Percentiles rank a stretch among this genome's conserved stretches.
Conservation (phyloP, 352 stramenopile genomes). For the Saprolegnia parasitica region DNA sequence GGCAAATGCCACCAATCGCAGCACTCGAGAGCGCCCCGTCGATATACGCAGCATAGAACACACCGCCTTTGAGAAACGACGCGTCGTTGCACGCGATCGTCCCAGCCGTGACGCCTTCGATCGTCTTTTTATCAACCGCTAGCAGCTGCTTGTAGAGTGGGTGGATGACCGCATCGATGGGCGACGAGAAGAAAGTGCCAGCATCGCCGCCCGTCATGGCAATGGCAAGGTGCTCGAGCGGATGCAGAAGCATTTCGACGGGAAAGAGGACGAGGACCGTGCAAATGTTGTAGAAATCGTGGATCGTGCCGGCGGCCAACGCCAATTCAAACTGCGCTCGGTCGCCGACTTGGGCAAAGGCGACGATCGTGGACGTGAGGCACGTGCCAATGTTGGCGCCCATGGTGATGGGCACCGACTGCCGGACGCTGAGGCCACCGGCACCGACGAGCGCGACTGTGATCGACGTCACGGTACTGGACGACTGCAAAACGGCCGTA, state of each 20-base stretch:
- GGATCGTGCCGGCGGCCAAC: conserved; percentile 48
- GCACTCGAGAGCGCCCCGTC: neutral
- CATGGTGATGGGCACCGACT: conserved; percentile 89
- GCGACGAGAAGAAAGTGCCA: conserved; percentile 39
- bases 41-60: neutral
- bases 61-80: neutral
- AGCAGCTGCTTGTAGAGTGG: conserved; percentile 38
- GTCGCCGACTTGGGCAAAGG: conserved; percentile 84
- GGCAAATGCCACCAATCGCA: conserved; percentile 30
- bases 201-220: conserved; percentile 31
- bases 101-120: neutral
- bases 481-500: conserved; percentile 74
- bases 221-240: conserved; percentile 53
- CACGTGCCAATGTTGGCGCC: conserved; percentile 87
- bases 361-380: conserved; percentile 88
- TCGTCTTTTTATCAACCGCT: conserved; percentile 35
- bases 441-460: conserved; percentile 65
- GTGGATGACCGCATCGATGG: conserved; percentile 44
- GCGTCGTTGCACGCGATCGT: neutral
- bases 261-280: conserved; percentile 73
- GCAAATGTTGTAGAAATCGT: conserved; percentile 88
- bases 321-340: conserved; percentile 55
- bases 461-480: conserved; percentile 74
- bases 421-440: conserved; percentile 64
- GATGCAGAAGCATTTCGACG: conserved; percentile 56